Conservation (phyloP, 257 asterid species). For the Plantago major region DNA sequence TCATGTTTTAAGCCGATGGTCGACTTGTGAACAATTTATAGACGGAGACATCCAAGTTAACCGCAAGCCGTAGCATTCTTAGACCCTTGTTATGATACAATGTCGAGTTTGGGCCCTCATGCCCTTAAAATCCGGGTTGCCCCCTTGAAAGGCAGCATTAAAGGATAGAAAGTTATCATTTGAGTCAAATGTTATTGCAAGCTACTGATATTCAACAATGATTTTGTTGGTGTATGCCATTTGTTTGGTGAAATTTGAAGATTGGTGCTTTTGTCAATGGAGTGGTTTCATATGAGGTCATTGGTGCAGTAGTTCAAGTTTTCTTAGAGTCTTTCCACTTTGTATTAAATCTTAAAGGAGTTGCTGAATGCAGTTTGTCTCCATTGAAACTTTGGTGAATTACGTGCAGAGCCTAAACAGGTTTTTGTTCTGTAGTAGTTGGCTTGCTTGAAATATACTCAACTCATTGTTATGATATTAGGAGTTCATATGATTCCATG, state of each 20-base stretch:
- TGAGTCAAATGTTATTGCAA: too few species aligned
- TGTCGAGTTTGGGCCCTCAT: too few species aligned
- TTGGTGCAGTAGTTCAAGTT: slow-evolving; percentile 27
- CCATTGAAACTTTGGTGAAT: not conserved
- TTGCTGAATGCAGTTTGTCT: not conserved
- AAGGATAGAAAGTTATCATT: too few species aligned
- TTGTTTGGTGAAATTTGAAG: slow-evolving; percentile 17
- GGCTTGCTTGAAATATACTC: not conserved
- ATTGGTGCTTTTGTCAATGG: slow-evolving; percentile 26
- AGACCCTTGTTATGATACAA: too few species aligned
- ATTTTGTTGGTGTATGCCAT: slow-evolving; percentile 5
- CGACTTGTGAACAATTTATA: too few species aligned
- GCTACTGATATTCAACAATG: not conserved
- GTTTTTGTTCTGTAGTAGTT: slow-evolving; percentile 7
- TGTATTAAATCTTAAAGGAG: slow-evolving; percentile 11
- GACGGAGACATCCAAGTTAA: too few species aligned
- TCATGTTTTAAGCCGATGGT: too few species aligned
- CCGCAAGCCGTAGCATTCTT: too few species aligned
- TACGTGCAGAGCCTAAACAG: not conserved
- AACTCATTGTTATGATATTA: slow-evolving; percentile 10
- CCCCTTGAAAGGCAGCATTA: too few species aligned
- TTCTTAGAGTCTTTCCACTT: slow-evolving; percentile 12
- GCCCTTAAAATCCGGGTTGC: too few species aligned
- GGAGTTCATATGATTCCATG: slow-evolving; percentile 8
- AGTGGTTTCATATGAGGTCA: slow-evolving; percentile 37